A percentile compares a stretch with the other conserved stretches of the same genome.
These are phyloP conservation scores for Sclerotinia trifoliorum DNA, from an alignment of 2,329 filamentous ascomycete species.

Conservation along the genomic window DNA sequence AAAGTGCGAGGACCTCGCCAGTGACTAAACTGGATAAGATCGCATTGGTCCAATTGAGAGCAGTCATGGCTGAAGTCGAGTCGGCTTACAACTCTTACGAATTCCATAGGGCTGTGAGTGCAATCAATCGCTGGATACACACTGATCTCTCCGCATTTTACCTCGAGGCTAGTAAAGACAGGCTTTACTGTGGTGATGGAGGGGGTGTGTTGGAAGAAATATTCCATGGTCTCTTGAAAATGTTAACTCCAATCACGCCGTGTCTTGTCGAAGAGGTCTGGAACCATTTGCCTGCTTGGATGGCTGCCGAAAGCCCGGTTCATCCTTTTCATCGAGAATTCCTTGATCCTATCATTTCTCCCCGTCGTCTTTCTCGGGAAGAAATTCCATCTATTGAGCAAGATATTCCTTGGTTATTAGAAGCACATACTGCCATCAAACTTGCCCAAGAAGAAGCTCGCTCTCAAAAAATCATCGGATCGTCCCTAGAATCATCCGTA, in stretches of 20 bases:
- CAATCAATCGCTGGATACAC: conserved; percentile 78
- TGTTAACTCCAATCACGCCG: conserved; percentile 79
- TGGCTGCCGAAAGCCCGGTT: conserved; percentile 48
- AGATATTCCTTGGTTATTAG: conserved; percentile 34
- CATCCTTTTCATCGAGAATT: conserved; percentile 46
- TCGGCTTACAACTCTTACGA: conserved; percentile 69
- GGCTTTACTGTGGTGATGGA: conserved; percentile 79
- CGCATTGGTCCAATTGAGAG: conserved; percentile 70
- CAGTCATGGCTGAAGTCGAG: conserved; percentile 63
- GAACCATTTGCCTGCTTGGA: conserved; percentile 68
- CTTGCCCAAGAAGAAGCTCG: conserved; percentile 71
- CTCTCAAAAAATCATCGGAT: conserved; percentile 69
- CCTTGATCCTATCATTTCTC: conserved; percentile 28
- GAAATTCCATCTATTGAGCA: conserved; percentile 18
- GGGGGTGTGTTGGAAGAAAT: conserved; percentile 65
- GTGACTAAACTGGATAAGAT: conserved; percentile 68
- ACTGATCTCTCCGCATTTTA: conserved; percentile 90
- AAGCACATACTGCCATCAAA: conserved; percentile 65
- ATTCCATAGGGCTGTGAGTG: conserved; percentile 73
- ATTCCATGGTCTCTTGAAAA: conserved; percentile 69
- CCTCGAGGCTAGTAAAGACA: conserved; percentile 87
- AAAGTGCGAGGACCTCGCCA: conserved; percentile 45
- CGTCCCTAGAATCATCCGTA: conserved; percentile 76
- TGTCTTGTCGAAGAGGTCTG: conserved; percentile 85
- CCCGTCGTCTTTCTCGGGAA: neutral